These are phyloP conservation scores for Boletus edulis DNA, from an alignment of 768 basidiomycete genomes.

Conservation along the genomic window DNA sequence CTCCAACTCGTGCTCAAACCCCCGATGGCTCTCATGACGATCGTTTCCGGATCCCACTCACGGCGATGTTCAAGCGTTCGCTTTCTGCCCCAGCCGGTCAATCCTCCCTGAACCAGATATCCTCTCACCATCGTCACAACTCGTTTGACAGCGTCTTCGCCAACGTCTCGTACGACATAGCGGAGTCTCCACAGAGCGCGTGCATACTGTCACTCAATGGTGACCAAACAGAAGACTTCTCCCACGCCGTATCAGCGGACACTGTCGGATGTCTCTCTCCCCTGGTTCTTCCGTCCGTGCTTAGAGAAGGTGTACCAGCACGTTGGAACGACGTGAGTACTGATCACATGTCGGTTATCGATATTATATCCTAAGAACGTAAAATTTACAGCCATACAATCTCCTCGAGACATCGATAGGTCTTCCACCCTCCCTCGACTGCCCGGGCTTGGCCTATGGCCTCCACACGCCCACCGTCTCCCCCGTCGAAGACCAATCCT, in stretches of 20 bases:
- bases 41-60: slow-evolving; percentile 50
- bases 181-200: slow-evolving; percentile 15
- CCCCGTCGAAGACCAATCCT: slow-evolving; percentile 24
- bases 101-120: slow-evolving; percentile 6
- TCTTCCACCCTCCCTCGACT: slow-evolving; percentile 23
- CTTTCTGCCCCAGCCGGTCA: slow-evolving; percentile 51
- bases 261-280: slow-evolving; percentile 29
- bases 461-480: slow-evolving; percentile 26
- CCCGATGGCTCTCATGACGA: slow-evolving; percentile 24
- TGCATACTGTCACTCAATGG: slow-evolving; percentile 9
- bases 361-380: slow-evolving; percentile 12
- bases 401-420: slow-evolving; percentile 34
- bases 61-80: slow-evolving; percentile 65
- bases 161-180: slow-evolving; percentile 31
- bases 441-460: slow-evolving; percentile 20
- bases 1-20: slow-evolving; percentile 27
- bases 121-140: slow-evolving; percentile 19
- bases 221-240: slow-evolving; percentile 24
- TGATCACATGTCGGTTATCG: slow-evolving; percentile 9
- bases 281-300: slow-evolving; percentile 30
- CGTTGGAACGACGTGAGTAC: slow-evolving; percentile 35
- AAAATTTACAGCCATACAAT: slow-evolving; percentile 31
- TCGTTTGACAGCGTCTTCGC: slow-evolving; percentile 31
- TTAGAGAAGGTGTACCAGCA: slow-evolving; percentile 28
- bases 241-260: slow-evolving; percentile 21